Base-by-base conservation (phyloP, 2,329 filamentous ascomycete genomes). In the Arthroderma sp. region DNA sequence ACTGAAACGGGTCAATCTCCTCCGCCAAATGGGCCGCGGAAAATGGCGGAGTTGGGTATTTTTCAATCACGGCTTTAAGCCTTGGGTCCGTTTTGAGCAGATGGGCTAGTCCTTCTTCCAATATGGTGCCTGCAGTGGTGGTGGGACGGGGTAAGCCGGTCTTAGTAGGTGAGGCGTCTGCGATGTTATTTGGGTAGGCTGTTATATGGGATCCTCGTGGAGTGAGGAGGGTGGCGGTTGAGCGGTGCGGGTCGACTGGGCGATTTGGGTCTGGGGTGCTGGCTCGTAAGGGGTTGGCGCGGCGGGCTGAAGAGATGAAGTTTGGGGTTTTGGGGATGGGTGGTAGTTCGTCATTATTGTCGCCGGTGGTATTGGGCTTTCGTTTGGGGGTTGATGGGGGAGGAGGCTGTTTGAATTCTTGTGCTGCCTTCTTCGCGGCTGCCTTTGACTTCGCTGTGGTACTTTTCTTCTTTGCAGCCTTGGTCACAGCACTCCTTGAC, bases 1-100 rank as follows among this genome's bases (percentile, higher is more conserved):
- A 80, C 54, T 83, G 81, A 58, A 95, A 98, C 0, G 91, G 91
- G 63, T 96, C 86, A 48, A 95, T 77, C 51, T 78, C 72, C 63
- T 95, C 86, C 29, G 81, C 77, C n/a, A 96, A 68, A 0, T 87
- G 86, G 50, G 83, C 80, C 0, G 86, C 75, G 1, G 80, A 83
- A 65, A 96, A 96, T 10, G 91, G 66, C 44, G 72, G 73, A 63
- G 89, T 96, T 49, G 75, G 76, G 57, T 94, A 74, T 46, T 77
- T 75, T 46, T 84, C 79, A 40, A 95, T 77, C 11, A 94, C 63
- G 0, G 75, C 69, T 54, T 77, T 74, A 58, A 95, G 74, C 32
- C 80, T 80, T 6, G 79, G 69, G 54, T 95, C 88, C 4, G 83
- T 73, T 10, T 69, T 70, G 53, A 88, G 73, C 5, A 96, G 69